Conservation (phyloP, 1,284 basidiomycete genomes). For the Ustilago cynodontis region DNA sequence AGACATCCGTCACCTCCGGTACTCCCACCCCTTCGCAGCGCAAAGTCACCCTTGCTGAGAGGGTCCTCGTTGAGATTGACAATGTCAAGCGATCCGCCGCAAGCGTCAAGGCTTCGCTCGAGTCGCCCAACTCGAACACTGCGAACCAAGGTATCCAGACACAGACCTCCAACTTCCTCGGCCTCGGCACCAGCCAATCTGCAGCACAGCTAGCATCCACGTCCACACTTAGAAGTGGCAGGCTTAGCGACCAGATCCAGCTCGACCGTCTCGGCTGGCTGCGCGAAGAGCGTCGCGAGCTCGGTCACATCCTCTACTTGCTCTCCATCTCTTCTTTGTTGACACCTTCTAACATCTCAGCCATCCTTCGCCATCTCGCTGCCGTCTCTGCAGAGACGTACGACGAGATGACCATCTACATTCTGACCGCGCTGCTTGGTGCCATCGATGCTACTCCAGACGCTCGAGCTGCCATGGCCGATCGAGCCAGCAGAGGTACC, state of each 20-base stretch:
- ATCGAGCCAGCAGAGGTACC: slow-evolving; percentile 44
- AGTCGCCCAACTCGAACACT: slow-evolving; percentile 28
- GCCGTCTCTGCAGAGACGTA: slow-evolving; percentile 52
- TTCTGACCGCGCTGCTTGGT: slow-evolving; percentile 78
- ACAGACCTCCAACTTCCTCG: slow-evolving; percentile 46
- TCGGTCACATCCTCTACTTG: slow-evolving; percentile 64
- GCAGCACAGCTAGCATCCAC: slow-evolving; percentile 24
- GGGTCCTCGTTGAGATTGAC: slow-evolving; percentile 57
- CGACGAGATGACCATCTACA: slow-evolving; percentile 75
- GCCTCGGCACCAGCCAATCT: slow-evolving; percentile 38
- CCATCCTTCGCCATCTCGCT: slow-evolving; percentile 54
- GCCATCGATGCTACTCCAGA: slow-evolving; percentile 78
- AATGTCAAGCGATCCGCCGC: slow-evolving; percentile 37
- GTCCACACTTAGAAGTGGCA: slow-evolving; percentile 21
- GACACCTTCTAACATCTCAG: slow-evolving; percentile 46
- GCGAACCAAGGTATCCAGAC: slow-evolving; percentile 42
- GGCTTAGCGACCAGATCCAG: slow-evolving; percentile 65
- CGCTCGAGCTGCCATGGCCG: slow-evolving; percentile 52
- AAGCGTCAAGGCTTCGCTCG: slow-evolving; percentile 49
- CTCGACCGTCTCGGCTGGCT: slow-evolving; percentile 62
- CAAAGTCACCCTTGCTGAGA: slow-evolving; percentile 39
- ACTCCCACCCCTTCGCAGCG: slow-evolving; percentile 13
- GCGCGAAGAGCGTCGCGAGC: slow-evolving; percentile 60
- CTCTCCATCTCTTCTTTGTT: slow-evolving; percentile 62
- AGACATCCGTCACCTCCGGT: slow-evolving; percentile 21